Evolutionary conservation across 768 basidiomycete species (phyloP).

Genomic region (Saitozyma sp.): DNA sequence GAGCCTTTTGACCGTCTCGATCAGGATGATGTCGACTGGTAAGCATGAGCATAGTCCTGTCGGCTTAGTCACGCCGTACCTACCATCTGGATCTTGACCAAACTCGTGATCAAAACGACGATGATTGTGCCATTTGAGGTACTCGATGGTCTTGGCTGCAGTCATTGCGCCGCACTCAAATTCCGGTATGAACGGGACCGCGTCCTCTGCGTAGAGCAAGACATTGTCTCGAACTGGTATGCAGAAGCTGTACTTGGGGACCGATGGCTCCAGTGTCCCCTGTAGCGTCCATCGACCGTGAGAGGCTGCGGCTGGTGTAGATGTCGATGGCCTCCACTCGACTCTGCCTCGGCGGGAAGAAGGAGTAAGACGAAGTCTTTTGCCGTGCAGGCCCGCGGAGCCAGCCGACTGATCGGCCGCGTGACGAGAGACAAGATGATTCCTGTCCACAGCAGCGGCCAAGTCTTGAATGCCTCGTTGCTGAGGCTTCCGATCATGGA

Average conservation of each 20-base stretch:
- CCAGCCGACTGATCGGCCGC: no score
- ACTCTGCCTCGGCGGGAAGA: no score
- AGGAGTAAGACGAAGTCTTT: no score
- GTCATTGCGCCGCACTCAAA: background rate
- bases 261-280: background rate
- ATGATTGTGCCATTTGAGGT: background rate
- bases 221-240: background rate
- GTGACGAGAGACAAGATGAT: no score
- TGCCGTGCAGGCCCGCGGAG: no score
- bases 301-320: background rate
- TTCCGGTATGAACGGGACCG: no score
- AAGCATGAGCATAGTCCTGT: background rate
- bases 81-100: background rate
- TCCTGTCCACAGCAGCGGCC: no score
- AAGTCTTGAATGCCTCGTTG: no score
- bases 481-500: no score
- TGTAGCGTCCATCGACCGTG: background rate
- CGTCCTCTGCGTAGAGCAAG: no score
- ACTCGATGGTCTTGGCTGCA: background rate
- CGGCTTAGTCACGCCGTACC: background rate
- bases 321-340: no score
- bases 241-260: background rate
- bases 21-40: background rate
- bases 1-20: background rate
- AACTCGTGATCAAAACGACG: background rate